Evolutionary conservation across 495 filamentous ascomycete species (phyloP).

Genomic region (Pseudevernia furfuracea): DNA sequence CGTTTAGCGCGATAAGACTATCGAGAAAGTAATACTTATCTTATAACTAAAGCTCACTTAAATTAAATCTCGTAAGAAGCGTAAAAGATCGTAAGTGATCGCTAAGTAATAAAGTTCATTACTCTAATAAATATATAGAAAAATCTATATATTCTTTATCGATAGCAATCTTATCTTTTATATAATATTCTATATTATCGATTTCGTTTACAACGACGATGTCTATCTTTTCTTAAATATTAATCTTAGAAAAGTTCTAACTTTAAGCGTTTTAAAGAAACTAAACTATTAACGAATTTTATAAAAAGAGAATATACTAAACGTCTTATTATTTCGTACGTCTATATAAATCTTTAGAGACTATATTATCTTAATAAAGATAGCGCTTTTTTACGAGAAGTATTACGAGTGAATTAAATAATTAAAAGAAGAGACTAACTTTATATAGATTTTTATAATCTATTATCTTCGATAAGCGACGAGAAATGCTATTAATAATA

Average conservation of each 20-base stretch:
- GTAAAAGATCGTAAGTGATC: too few species aligned
- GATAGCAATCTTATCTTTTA: slow-evolving; percentile 12
- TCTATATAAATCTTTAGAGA: neutral
- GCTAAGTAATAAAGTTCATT: neutral
- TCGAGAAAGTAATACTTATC: too few species aligned
- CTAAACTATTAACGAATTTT: slow-evolving; percentile 13
- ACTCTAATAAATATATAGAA: slow-evolving; percentile 2
- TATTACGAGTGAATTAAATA: slow-evolving; percentile 13
- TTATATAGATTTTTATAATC: slow-evolving; percentile 18
- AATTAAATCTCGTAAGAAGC: too few species aligned
- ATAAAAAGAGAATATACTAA: slow-evolving; percentile 14
- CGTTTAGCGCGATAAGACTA: too few species aligned
- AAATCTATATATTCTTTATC: slow-evolving; percentile 18
- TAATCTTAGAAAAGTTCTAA: too few species aligned
- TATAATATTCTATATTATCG: slow-evolving; percentile 22
- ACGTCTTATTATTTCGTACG: slow-evolving; percentile 17
- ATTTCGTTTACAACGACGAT: slow-evolving; percentile 20
- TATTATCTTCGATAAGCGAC: slow-evolving; percentile 21
- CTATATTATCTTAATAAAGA: neutral
- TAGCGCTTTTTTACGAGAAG: neutral
- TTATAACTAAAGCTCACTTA: too few species aligned
- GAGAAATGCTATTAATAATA: slow-evolving; percentile 22
- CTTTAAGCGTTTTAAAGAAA: neutral
- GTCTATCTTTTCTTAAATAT: slow-evolving; percentile 5
- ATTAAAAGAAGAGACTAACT: slow-evolving; percentile 15